A percentile compares a stretch with the other conserved stretches of the same genome.
Conservation (phyloP, 371 early-diverging fungal species). For the Funneliformis caledonium region DNA sequence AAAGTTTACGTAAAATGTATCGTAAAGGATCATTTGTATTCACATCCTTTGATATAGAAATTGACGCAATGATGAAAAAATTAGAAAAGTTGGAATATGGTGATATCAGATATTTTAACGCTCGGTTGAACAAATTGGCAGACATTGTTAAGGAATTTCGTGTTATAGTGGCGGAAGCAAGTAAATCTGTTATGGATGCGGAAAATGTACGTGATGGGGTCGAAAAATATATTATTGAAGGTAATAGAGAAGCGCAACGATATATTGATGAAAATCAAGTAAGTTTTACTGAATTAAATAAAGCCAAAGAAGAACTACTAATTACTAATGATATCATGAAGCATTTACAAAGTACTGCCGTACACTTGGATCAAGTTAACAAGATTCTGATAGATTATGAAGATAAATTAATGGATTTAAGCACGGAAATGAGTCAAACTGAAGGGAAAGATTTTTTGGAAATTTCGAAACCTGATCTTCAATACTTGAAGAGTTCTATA, state of each 20-base stretch:
- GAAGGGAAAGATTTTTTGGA: neutral
- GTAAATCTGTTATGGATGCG: neutral
- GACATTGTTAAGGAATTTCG: conserved; percentile 16
- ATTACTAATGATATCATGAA: neutral
- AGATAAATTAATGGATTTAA: conserved; percentile 19
- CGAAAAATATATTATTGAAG: conserved; percentile 14
- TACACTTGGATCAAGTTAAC: conserved; percentile 8
- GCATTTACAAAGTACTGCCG: neutral
- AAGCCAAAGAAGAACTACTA: neutral
- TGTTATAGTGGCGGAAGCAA: neutral
- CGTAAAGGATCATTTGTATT: conserved; percentile 30
- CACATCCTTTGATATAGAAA: conserved; percentile 21
- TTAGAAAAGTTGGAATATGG: neutral
- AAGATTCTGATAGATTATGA: conserved; percentile 21
- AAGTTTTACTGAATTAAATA: neutral
- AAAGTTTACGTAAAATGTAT: conserved; percentile 14
- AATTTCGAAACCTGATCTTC: conserved; percentile 17
- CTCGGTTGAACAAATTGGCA: conserved; percentile 10
- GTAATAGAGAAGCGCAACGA: conserved; percentile 19
- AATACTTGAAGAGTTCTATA: neutral
- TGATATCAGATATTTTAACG: conserved; percentile 8
- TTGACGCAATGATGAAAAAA: conserved; percentile 13
- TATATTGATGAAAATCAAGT: neutral
- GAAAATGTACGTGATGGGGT: conserved; percentile 13
- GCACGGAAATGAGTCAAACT: neutral